These are phyloP conservation scores for Phytophthora nicotianae DNA, from an alignment of 352 stramenopile genomes.

Conservation along the genomic window DNA sequence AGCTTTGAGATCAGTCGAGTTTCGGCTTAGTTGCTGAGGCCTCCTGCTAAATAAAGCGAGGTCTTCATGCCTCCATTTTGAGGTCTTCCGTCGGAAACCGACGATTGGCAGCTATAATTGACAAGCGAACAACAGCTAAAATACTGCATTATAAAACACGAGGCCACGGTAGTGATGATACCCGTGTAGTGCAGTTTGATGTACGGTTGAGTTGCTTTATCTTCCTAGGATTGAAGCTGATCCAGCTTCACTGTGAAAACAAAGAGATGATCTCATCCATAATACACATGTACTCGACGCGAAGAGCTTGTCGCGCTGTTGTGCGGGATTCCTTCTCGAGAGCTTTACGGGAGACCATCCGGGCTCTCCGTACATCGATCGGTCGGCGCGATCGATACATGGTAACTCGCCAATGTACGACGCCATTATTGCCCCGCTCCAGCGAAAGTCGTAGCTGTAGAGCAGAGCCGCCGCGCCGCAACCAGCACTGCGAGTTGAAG, in stretches of 20 bases:
- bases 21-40: not conserved
- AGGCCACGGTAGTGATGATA: no score
- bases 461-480: not conserved
- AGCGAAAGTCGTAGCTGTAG: not conserved
- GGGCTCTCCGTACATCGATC: constrained; percentile 2
- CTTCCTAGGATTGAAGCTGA: no score
- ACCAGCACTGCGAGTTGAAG: constrained; percentile 2
- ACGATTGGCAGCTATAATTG: constrained; percentile 8
- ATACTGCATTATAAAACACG: no score
- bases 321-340: not conserved
- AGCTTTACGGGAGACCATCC: constrained; percentile 10
- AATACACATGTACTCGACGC: no score
- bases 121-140: no score
- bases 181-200: no score
- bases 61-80: constrained; percentile 8
- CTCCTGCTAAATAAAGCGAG: constrained; percentile 26
- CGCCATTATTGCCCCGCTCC: no score
- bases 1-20: constrained; percentile 13
- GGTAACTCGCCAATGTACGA: not conserved
- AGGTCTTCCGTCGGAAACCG: constrained; percentile 11
- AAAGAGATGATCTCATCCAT: no score
- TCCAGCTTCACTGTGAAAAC: no score
- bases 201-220: no score
- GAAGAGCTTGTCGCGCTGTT: no score
- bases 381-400: constrained; percentile 8